Evolutionary conservation across 108 stramenopile genomes (phyloP), one percentile per base, ranked within the genome.

Genomic region (Conticribra weissflogii): DNA sequence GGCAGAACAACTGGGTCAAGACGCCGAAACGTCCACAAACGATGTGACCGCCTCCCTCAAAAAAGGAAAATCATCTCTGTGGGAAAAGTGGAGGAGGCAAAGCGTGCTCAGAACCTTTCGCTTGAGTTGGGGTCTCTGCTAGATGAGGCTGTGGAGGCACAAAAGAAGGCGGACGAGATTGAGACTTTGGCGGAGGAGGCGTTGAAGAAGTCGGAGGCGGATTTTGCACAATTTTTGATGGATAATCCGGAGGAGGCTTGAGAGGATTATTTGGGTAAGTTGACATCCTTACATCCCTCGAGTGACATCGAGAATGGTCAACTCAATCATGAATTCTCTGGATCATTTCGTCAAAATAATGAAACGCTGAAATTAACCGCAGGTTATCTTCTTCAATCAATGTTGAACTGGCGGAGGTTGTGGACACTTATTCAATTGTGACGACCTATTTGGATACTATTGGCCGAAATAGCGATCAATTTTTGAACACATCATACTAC

Each of bases 181-280:
- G 82, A 85, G 59, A 25, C 22, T 28, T n/a, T 41, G 56, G 87
- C 84, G 4, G 84, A 85, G 54, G 77, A 78, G 59, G 87, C 84
- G 2, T 60, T 88, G 53, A 57, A 56, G 50, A 63, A 55, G 18
- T 76, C 79, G 9, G 82, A 85, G 63, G 73, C 50, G 12, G 59
- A 41, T 2, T 81, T 88, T 62, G 79, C 79, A 27, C 82, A 88
- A 48, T 76, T 85, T 67, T 51, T 85, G 66, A 74, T 71, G 36
- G 84, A 88, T 74, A 85, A 82, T 63, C 83, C 87, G 7, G 83
- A 85, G 45, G 58, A 53, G 70, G 61, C 61, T 48, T 62, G n/a
- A 25, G 18, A 27, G 44, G 48, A n/a, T 15, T 1, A 18, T 23
- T 49, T 3, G 36, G 12, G 8, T 41, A 5, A 41, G n/a, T n/a